phyloP scores from a whole-genome alignment of 805 yeast species.

The Yamadazyma endophytica region DNA sequence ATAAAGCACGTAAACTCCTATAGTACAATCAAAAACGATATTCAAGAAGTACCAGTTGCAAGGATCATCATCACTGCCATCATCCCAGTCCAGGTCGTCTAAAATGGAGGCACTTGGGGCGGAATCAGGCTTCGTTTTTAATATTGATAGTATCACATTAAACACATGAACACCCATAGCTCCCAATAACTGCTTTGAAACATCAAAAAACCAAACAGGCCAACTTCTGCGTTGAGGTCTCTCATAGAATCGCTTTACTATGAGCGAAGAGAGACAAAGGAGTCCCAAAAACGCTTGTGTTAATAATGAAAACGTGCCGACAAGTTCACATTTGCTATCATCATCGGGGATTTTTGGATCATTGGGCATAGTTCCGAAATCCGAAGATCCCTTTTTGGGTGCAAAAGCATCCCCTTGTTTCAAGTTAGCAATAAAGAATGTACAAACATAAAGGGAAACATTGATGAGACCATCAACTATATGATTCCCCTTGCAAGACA shows the following conservation, averaged over 20 bases:
- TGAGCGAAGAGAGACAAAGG: conserved; percentile 67
- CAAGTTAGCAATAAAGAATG: too few species aligned
- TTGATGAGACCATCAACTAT: too few species aligned
- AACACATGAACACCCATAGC: conserved; percentile 79
- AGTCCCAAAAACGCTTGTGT: conserved; percentile 77
- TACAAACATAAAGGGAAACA: too few species aligned
- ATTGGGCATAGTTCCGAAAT: conserved; percentile 2
- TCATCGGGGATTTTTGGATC: too few species aligned
- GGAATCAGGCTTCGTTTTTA: conserved; percentile 32
- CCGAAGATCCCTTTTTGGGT: too few species aligned
- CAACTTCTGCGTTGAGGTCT: conserved; percentile 78
- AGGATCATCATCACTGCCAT: conserved; percentile 40
- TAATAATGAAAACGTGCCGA: conserved; percentile 83
- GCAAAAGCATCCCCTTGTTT: too few species aligned
- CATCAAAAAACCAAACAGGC: conserved; percentile 87
- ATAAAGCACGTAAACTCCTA: conserved; percentile 81
- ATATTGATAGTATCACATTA: conserved; percentile 66
- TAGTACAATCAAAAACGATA: conserved; percentile 84
- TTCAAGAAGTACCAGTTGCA: conserved; percentile 95
- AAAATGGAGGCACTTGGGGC: conserved; percentile 12
- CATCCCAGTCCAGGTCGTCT: conserved; percentile 22
- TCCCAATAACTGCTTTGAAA: conserved; percentile 84
- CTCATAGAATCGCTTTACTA: conserved; percentile 74
- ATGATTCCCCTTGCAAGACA: conserved; percentile 1
- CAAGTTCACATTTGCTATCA: conserved; percentile 38